phyloP scores from a whole-genome alignment of 805 yeast genomes.

The Pichia ethanolica region DNA sequence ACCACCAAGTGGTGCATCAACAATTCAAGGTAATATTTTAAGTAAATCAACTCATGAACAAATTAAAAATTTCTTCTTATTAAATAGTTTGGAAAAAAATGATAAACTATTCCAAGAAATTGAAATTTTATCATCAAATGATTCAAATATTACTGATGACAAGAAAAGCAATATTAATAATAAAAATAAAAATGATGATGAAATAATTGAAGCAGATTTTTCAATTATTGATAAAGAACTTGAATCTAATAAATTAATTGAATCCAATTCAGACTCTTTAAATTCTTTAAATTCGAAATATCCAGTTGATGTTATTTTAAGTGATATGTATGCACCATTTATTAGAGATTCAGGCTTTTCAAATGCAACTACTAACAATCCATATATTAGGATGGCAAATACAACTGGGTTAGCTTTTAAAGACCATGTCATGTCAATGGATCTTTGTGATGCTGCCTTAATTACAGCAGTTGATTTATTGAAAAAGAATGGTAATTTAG shows the following conservation, averaged over 20 bases:
- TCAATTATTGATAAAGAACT: slow-evolving; percentile 16
- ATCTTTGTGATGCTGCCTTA: slow-evolving; percentile 86
- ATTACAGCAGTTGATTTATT: slow-evolving; percentile 66
- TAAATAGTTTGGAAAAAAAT: slow-evolving; percentile 25
- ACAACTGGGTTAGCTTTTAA: slow-evolving; percentile 74
- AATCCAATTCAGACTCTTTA: slow-evolving; percentile 2
- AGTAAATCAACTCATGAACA: slow-evolving; percentile 53
- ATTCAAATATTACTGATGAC: not conserved
- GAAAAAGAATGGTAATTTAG: slow-evolving; percentile 61
- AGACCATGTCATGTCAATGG: slow-evolving; percentile 84
- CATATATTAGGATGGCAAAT: slow-evolving; percentile 88
- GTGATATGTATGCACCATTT: slow-evolving; percentile 78
- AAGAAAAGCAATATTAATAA: no score
- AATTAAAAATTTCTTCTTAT: slow-evolving; percentile 42
- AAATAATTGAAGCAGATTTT: slow-evolving; percentile 6
- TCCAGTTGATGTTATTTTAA: slow-evolving; percentile 60
- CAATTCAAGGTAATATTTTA: slow-evolving; percentile 84
- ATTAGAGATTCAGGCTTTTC: slow-evolving; percentile 44
- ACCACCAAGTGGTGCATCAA: slow-evolving; percentile 74
- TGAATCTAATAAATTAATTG: slow-evolving; percentile 8
- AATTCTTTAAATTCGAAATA: slow-evolving; percentile 2
- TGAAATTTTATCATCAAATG: slow-evolving; percentile 11
- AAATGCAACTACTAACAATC: slow-evolving; percentile 64
- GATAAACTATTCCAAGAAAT: slow-evolving; percentile 10
- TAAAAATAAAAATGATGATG: not conserved